Evolutionary conservation across 371 early-diverging fungal genomes (phyloP).

Genomic region (Saksenaea oblongispora): DNA sequence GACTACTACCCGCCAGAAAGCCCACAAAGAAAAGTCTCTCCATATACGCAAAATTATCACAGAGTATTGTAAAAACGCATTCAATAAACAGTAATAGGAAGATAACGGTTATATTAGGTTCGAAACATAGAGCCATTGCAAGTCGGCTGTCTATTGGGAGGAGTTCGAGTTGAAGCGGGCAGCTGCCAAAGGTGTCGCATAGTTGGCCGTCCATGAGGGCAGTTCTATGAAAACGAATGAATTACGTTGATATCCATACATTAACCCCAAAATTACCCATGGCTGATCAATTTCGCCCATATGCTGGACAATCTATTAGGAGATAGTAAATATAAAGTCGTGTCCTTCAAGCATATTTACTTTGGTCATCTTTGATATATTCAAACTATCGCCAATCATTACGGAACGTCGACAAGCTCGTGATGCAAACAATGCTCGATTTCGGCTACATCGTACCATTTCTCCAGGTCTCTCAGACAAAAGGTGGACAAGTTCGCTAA

Average conservation of each 20-base stretch:
- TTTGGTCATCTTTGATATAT: conserved; percentile 65
- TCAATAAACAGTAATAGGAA: too few relatives aligned
- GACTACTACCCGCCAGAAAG: too few relatives aligned
- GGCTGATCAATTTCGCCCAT: conserved; percentile 88
- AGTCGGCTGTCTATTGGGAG: neutral
- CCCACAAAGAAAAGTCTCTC: too few relatives aligned
- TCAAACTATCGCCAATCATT: conserved; percentile 82
- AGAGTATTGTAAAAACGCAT: too few relatives aligned
- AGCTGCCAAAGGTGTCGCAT: conserved; percentile 79
- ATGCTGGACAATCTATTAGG: conserved; percentile 62
- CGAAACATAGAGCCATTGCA: neutral
- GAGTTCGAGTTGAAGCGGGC: neutral
- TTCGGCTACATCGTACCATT: conserved; percentile 65
- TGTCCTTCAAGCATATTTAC: conserved; percentile 20
- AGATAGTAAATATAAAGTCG: conserved; percentile 3
- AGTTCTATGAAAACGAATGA: conserved; percentile 65
- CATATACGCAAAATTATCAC: too few relatives aligned
- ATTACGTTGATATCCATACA: neutral
- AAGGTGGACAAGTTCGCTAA: conserved; percentile 71
- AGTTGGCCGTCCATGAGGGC: conserved; percentile 99
- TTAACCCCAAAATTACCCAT: conserved; percentile 61
- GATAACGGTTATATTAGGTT: neutral
- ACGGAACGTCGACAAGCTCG: conserved; percentile 76
- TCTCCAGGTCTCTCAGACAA: conserved; percentile 47
- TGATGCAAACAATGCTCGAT: conserved; percentile 72